Evolutionary conservation across 768 basidiomycete genomes (phyloP).

Genomic region (Hemileccinum rubropunctum): DNA sequence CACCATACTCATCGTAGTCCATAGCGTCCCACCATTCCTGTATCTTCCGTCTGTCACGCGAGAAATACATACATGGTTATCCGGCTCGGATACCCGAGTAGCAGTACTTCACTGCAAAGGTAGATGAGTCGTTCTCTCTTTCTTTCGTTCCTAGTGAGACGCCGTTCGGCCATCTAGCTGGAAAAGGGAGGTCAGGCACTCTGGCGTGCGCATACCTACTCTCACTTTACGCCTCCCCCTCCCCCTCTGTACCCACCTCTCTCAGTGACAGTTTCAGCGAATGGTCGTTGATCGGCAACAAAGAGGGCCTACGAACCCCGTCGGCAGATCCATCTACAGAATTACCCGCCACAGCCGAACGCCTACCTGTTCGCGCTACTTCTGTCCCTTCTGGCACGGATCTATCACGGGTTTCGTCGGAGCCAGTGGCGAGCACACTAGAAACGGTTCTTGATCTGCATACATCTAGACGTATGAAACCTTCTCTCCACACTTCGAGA

Average conservation of each 20-base stretch:
- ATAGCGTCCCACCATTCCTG: conserved; percentile 72
- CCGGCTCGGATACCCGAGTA: conserved; percentile 60
- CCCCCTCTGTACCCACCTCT: conserved; percentile 33
- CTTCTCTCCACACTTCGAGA: conserved; percentile 1
- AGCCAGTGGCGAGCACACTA: conserved; percentile 34
- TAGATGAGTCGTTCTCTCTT: conserved; percentile 20
- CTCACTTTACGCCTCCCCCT: conserved; percentile 45
- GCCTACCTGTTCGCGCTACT: background rate
- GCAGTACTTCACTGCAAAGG: conserved; percentile 90
- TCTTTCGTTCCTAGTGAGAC: conserved; percentile 2
- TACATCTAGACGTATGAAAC: conserved; percentile 68
- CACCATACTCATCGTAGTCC: background rate
- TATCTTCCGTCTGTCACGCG: conserved; percentile 69
- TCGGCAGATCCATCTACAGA: background rate
- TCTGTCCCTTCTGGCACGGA: conserved; percentile 3
- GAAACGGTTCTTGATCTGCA: conserved; percentile 65
- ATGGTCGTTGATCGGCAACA: conserved; percentile 19
- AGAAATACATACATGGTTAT: conserved; percentile 74
- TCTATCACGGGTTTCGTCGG: conserved; percentile 15
- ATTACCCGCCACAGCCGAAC: background rate
- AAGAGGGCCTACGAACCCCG: conserved; percentile 18
- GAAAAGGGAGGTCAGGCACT: conserved; percentile 84
- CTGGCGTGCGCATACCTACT: conserved; percentile 83
- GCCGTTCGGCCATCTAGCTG: conserved; percentile 42
- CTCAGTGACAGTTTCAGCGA: conserved; percentile 16